Evolutionary conservation across 768 basidiomycete species (phyloP).

Genomic region (Antrodiella citrinella): DNA sequence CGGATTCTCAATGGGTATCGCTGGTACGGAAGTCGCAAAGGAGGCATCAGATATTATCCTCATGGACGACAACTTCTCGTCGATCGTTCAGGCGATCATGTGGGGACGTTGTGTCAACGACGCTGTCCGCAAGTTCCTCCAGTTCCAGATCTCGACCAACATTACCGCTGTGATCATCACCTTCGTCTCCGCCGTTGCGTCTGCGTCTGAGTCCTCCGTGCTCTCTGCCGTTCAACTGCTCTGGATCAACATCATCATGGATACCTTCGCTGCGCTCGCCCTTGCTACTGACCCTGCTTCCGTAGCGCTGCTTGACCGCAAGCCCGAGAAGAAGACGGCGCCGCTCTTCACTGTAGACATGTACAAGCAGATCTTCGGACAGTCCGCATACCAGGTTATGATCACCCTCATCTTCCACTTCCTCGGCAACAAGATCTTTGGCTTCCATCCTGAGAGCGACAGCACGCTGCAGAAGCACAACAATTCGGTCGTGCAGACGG

Average conservation of each 20-base stretch:
- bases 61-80: conserved; percentile 96
- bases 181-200: conserved; percentile 83
- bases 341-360: conserved; percentile 89
- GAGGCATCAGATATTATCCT: conserved; percentile 98
- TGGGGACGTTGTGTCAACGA: conserved; percentile 99
- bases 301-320: conserved; percentile 70
- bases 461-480: conserved; percentile 25
- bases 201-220: conserved; percentile 69
- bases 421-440: conserved; percentile 64
- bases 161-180: conserved; percentile 94
- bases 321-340: conserved; percentile 83
- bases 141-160: conserved; percentile 93
- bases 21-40: conserved; percentile 97
- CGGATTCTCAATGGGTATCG: conserved; percentile 94
- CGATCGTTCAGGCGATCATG: conserved; percentile 95
- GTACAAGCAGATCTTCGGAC: conserved; percentile 93
- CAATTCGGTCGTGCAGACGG: conserved; percentile 56
- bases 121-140: conserved; percentile 93
- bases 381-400: conserved; percentile 79
- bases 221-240: conserved; percentile 92
- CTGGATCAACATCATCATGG: conserved; percentile 99
- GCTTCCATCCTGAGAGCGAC: conserved; percentile 31
- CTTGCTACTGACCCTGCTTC: conserved; percentile 95
- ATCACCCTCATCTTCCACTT: conserved; percentile 90
- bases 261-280: conserved; percentile 95